Evolutionary conservation across 2,329 filamentous ascomycete genomes (phyloP).

Genomic region (Calonectria hongkongensis): DNA sequence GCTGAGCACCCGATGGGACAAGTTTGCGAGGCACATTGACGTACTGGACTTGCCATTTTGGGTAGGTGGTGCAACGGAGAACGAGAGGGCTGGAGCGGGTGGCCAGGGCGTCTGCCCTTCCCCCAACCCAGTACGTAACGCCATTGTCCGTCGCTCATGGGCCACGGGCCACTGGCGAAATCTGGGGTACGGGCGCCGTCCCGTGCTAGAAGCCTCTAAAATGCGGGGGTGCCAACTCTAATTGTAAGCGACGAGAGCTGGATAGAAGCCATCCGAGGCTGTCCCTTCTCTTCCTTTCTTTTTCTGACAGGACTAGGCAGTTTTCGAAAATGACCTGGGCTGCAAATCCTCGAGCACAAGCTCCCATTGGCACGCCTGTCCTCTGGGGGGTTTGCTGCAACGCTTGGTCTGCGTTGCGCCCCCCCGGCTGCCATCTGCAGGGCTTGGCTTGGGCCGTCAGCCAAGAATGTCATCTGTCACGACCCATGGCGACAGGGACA

Average conservation of each 20-base stretch:
- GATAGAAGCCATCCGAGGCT: background rate
- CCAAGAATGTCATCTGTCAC: slow-evolving; percentile 22
- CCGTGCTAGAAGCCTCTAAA: slow-evolving; percentile 24
- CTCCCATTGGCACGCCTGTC: slow-evolving; percentile 6
- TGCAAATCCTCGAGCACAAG: background rate
- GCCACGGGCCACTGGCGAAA: slow-evolving; percentile 29
- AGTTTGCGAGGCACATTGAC: background rate
- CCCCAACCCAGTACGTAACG: slow-evolving; percentile 18
- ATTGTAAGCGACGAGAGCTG: slow-evolving; percentile 16
- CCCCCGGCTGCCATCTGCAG: slow-evolving; percentile 16
- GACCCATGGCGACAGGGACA: slow-evolving; percentile 5
- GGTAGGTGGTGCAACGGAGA: slow-evolving; percentile 27
- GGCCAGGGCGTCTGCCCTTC: slow-evolving; percentile 13
- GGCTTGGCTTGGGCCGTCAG: slow-evolving; percentile 7
- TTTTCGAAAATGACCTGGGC: background rate
- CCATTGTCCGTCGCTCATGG: background rate
- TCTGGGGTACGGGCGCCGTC: slow-evolving; percentile 20
- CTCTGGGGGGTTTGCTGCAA: background rate
- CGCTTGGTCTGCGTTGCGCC: slow-evolving; percentile 8
- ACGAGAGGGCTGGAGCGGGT: background rate
- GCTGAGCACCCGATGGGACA: background rate
- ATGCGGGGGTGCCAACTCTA: slow-evolving; percentile 26
- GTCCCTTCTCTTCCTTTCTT: background rate
- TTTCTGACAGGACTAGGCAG: background rate
- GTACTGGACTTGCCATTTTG: slow-evolving; percentile 18